Base-by-base conservation (phyloP, 78 protist species). In the Acrasis kona region DNA sequence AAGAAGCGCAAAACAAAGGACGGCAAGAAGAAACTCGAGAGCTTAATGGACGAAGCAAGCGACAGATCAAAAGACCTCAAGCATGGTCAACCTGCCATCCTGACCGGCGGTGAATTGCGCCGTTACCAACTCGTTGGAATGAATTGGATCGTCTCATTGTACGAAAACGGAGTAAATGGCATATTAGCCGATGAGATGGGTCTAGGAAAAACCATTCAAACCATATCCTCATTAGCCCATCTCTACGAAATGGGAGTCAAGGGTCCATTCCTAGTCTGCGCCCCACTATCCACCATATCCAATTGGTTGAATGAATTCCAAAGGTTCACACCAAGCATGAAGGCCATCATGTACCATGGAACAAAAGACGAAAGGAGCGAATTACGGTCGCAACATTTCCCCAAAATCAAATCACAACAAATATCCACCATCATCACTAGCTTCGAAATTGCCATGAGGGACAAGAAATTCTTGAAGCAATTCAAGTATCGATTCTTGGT, bases 41-140 rank as follows among this genome's bases (percentile, higher is more conserved):
- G 19, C 19, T 50, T 50, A 19, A 50, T n/a, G 61, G 34, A 19
- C 19, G 19, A 50, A 50, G 19, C 19, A 50, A 50, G 19, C 19
- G 34, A 50, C 19, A 50, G 19, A 50, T n/a, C 19, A n/a, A 19
- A 50, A 50, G 19, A 50, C 19, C 34, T 50, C 19, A 50, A 19
- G 19, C 19, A n/a, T 19, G 61, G 34, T n/a, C 61, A 50, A 50
- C 61, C 61, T n/a, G 19, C 19, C 19, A n/a, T n/a, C 19, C 61
- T 50, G 19, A n/a, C 61, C 19, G 70, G 70, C 31, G 97, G 94
- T 38, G 73, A 32, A 37, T 84, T 96, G 93, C 89, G 92, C 36
- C 83, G 83, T 35, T 94, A 97, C 84, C 99, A 97, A 74, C 28
- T 91, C 7, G 78, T 87, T 34, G 99, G 97, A 32, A 82, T 97